Evolutionary conservation across 306 rosid species (phyloP).

Genomic region (Psophocarpus tetragonolobus): DNA sequence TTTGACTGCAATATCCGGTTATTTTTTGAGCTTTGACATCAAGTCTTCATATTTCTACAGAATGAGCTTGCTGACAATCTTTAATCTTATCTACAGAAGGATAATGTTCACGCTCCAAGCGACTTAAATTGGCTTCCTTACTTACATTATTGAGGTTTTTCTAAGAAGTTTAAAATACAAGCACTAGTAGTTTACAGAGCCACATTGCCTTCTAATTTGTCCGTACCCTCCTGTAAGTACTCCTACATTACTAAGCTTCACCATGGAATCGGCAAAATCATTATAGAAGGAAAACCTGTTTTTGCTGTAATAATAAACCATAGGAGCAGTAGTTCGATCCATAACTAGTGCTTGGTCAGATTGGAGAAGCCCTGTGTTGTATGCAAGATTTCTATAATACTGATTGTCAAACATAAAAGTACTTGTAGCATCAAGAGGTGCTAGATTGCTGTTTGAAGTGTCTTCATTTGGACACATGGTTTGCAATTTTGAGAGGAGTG

Average conservation of each 20-base stretch:
- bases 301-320: conserved; percentile 49
- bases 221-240: conserved; percentile 57
- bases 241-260: conserved; percentile 57
- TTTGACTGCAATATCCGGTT: background rate
- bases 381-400: conserved; percentile 44
- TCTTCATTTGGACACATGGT: conserved; percentile 52
- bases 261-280: conserved; percentile 70
- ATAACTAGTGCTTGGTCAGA: conserved; percentile 59
- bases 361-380: conserved; percentile 52
- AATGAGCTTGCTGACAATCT: background rate
- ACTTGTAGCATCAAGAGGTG: conserved; percentile 59
- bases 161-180: background rate
- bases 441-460: conserved; percentile 48
- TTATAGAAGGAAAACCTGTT: conserved; percentile 40
- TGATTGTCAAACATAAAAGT: conserved; percentile 50
- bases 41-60: conserved; percentile 4
- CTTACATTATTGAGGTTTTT: background rate
- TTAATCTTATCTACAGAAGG: background rate
- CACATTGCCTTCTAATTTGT: conserved; percentile 58
- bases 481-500: conserved; percentile 42
- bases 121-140: background rate
- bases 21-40: background rate
- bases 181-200: conserved; percentile 47
- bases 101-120: background rate
- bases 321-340: conserved; percentile 42